These are phyloP conservation scores for Leccinellum albellum DNA, from an alignment of 768 basidiomycete genomes.

Conservation along the genomic window DNA sequence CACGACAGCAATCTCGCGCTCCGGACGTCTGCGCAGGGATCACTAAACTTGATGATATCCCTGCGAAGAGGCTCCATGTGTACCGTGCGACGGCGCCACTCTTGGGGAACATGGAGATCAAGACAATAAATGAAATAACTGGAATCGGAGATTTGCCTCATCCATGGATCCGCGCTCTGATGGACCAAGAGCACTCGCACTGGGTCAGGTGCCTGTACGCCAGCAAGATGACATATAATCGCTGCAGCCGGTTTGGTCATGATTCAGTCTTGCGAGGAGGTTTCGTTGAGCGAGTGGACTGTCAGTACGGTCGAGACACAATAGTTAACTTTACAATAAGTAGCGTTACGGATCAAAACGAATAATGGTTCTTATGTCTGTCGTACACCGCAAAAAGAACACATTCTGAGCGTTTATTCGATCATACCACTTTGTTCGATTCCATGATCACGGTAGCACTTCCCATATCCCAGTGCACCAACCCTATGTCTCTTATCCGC, in stretches of 20 bases:
- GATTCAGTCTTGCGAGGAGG: not conserved
- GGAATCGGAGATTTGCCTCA: not conserved
- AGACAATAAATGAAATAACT: not conserved
- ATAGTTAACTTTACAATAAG: not conserved
- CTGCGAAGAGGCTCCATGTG: not conserved
- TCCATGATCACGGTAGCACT: not conserved
- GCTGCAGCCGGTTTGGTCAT: not conserved
- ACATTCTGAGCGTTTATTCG: too few relatives aligned
- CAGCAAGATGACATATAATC: too few relatives aligned
- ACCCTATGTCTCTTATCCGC: not conserved
- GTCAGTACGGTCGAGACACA: not conserved
- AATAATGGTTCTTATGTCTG: too few relatives aligned
- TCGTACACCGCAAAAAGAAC: too few relatives aligned
- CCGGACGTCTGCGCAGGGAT: too few relatives aligned
- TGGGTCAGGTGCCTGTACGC: not conserved
- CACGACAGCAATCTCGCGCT: too few relatives aligned
- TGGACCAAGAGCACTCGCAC: not conserved
- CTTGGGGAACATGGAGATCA: not conserved
- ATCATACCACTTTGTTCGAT: too few relatives aligned
- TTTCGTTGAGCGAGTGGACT: not conserved
- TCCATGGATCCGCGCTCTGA: not conserved
- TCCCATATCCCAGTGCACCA: not conserved
- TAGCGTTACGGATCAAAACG: not conserved
- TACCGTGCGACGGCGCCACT: not conserved
- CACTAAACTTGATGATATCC: not conserved